phyloP scores from a whole-genome alignment of 2,329 filamentous ascomycete species.

The Epichloe bromicola region DNA sequence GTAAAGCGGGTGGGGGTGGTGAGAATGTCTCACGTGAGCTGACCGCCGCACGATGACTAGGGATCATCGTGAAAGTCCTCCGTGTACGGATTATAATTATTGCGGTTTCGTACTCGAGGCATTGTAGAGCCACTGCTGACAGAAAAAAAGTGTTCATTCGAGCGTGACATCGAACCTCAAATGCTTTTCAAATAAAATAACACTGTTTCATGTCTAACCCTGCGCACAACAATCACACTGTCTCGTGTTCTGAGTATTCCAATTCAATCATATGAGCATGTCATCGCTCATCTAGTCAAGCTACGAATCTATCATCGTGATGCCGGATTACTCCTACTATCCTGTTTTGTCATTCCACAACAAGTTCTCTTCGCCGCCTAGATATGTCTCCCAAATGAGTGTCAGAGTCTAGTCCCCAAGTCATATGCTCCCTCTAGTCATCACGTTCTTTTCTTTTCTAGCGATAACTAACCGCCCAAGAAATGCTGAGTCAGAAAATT shows the following conservation, averaged over 20 bases:
- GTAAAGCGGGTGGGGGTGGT: not conserved
- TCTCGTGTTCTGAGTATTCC: not conserved
- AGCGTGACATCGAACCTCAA: too few species aligned
- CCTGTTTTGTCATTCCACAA: not conserved
- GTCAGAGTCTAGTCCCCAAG: not conserved
- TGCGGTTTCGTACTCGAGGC: too few species aligned
- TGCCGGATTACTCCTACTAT: not conserved
- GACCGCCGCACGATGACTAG: too few species aligned
- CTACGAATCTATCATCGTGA: constrained; percentile 1
- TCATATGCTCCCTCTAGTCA: not conserved
- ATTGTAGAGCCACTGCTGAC: too few species aligned
- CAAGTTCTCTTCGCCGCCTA: not conserved
- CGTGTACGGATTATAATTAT: too few species aligned
- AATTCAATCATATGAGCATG: constrained; percentile 2
- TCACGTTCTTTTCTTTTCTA: constrained; percentile 4
- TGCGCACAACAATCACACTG: not conserved
- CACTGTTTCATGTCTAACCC: not conserved
- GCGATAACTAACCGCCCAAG: constrained; percentile 4
- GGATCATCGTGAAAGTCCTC: too few species aligned
- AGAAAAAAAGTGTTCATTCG: not conserved
- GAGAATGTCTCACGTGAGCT: constrained; percentile 1
- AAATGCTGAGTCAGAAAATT: constrained; percentile 4
- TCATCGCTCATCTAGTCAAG: constrained; percentile 12
- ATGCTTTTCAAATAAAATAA: not conserved
- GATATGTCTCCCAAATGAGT: not conserved